Conservation (phyloP, 495 filamentous ascomycete species). For the Penicillium malachiteum region DNA sequence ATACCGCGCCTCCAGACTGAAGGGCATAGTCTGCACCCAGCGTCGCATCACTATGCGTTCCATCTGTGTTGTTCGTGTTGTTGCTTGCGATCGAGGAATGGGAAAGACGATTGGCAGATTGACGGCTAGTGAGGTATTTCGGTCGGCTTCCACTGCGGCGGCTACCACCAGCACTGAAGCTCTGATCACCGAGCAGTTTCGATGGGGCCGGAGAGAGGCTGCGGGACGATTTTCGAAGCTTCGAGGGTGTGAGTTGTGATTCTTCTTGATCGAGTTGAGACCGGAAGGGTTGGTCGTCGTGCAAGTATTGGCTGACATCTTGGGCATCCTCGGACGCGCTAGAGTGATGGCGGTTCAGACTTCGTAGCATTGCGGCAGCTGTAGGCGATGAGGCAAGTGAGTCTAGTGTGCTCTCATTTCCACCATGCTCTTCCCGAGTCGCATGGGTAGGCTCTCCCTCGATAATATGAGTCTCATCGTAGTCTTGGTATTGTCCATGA, state of each 20-base stretch:
- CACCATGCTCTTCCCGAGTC: conserved; percentile 28
- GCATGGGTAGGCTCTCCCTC: conserved; percentile 25
- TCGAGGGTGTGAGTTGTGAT: conserved; percentile 34
- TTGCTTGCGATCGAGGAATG: conserved; percentile 68
- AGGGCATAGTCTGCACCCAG: conserved; percentile 82
- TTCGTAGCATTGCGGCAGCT: conserved; percentile 60
- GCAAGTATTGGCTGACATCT: conserved; percentile 23
- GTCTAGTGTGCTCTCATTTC: conserved; percentile 59
- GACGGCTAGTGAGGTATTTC: conserved; percentile 69
- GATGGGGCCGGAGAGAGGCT: conserved; percentile 38
- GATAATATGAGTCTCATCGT: conserved; percentile 7
- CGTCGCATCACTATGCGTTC: conserved; percentile 65
- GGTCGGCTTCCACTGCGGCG: conserved; percentile 53
- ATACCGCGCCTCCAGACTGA: conserved; percentile 76
- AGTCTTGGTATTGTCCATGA: conserved; percentile 6
- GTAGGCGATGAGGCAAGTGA: conserved; percentile 65
- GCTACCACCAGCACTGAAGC: conserved; percentile 29
- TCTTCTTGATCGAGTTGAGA: conserved; percentile 21
- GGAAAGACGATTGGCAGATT: conserved; percentile 76
- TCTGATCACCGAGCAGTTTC: conserved; percentile 34
- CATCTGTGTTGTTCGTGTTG: conserved; percentile 57
- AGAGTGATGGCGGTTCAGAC: conserved; percentile 35
- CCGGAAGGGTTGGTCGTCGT: conserved; percentile 28
- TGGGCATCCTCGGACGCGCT: conserved; percentile 14
- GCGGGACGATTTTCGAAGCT: conserved; percentile 26